phyloP scores from a whole-genome alignment of 768 basidiomycete species.

The Trametes maxima region DNA sequence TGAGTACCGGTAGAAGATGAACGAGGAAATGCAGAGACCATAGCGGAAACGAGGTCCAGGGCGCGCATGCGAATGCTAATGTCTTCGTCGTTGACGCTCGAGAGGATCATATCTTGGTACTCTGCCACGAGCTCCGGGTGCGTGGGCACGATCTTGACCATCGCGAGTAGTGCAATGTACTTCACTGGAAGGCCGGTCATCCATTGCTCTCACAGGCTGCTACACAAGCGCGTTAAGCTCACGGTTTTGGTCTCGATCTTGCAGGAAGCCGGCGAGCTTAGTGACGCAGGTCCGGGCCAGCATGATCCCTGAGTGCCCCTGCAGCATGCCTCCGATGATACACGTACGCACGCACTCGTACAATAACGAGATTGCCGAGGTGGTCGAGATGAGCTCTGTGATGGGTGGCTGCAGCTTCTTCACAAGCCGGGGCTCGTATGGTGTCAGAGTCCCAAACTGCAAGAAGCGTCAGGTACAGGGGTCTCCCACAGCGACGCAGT shows the following conservation, averaged over 20 bases:
- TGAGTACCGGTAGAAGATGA: neutral
- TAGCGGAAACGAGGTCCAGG: conserved; percentile 89
- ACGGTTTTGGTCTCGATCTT: conserved; percentile 96
- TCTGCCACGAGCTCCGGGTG: conserved; percentile 89
- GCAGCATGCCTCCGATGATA: conserved; percentile 95
- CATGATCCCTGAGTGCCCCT: conserved; percentile 71
- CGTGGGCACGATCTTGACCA: conserved; percentile 94
- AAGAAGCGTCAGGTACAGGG: conserved; percentile 7
- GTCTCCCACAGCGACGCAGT: conserved; percentile 2
- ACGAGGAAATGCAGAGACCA: conserved; percentile 54
- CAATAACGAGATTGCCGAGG: conserved; percentile 90
- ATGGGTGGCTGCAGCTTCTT: conserved; percentile 94
- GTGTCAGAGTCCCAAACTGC: conserved; percentile 92
- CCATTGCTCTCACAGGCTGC: neutral
- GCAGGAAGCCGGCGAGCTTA: conserved; percentile 88
- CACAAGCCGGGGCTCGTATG: conserved; percentile 90
- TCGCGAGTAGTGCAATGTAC: conserved; percentile 92
- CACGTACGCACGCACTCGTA: conserved; percentile 99
- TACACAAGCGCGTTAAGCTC: conserved; percentile 34
- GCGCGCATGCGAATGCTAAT: conserved; percentile 96
- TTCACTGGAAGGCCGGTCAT: conserved; percentile 64
- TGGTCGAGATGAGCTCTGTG: conserved; percentile 93
- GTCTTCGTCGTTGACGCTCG: conserved; percentile 90
- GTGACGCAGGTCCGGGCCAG: conserved; percentile 89
- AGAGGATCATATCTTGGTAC: conserved; percentile 88